Conservation (phyloP, 2,329 filamentous ascomycete species). For the Beauveria asiatica region DNA sequence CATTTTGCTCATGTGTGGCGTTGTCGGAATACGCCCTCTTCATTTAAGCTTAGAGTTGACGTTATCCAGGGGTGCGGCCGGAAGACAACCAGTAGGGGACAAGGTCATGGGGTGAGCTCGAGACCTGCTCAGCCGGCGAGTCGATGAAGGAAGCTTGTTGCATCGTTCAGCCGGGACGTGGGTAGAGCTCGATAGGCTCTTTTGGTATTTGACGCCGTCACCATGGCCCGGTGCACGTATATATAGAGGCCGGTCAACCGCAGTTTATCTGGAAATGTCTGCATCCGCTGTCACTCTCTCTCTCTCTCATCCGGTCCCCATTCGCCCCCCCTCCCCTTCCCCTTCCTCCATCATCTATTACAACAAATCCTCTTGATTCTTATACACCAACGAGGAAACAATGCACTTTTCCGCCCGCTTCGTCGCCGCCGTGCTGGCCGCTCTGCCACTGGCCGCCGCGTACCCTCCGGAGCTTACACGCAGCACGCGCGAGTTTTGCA, state of each 20-base stretch:
- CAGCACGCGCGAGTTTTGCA: background rate
- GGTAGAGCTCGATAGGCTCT: background rate
- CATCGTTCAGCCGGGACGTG: background rate
- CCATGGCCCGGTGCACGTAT: background rate
- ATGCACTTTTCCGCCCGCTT: constrained; percentile 1
- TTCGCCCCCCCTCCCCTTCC: too few relatives aligned
- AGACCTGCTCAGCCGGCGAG: background rate
- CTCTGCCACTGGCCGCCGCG: background rate
- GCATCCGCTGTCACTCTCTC: background rate
- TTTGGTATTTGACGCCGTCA: background rate
- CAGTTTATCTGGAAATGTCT: background rate
- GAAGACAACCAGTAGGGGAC: background rate
- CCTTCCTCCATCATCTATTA: too few relatives aligned
- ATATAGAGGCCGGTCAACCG: background rate
- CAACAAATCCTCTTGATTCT: background rate
- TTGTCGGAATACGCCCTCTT: background rate
- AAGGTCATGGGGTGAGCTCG: background rate
- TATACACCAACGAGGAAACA: background rate
- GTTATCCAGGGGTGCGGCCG: background rate
- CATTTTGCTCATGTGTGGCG: background rate
- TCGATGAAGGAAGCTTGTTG: background rate
- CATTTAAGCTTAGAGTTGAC: background rate
- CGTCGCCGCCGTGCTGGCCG: background rate
- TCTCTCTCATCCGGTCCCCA: background rate
- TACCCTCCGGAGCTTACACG: background rate